Conservation (phyloP, 2,329 filamentous ascomycete species). For the Lecanoromycetidae sp. region DNA sequence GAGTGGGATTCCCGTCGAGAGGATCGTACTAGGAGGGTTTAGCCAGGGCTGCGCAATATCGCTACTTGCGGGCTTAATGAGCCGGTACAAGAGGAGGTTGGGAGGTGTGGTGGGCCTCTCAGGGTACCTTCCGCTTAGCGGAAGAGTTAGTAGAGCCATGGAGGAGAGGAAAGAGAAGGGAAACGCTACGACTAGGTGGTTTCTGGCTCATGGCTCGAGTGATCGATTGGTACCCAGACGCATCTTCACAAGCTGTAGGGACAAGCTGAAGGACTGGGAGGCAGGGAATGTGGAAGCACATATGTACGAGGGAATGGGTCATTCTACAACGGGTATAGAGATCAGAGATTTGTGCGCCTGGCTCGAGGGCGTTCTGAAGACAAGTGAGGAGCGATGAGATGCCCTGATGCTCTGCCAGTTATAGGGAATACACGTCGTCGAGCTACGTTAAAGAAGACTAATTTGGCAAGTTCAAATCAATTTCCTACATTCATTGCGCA, state of each 20-base stretch:
- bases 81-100: slow-evolving; percentile 24
- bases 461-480: too few relatives aligned
- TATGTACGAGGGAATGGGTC: slow-evolving; percentile 39
- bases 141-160: slow-evolving; percentile 27
- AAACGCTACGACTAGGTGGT: slow-evolving; percentile 22
- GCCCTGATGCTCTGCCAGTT: too few relatives aligned
- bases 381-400: not conserved
- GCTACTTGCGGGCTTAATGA: slow-evolving; percentile 31
- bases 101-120: slow-evolving; percentile 33
- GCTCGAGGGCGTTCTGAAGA: slow-evolving; percentile 4
- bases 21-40: slow-evolving; percentile 38
- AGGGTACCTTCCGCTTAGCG: slow-evolving; percentile 36
- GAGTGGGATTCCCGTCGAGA: slow-evolving; percentile 27
- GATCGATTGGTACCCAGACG: slow-evolving; percentile 39
- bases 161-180: slow-evolving; percentile 18
- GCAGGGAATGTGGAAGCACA: slow-evolving; percentile 26
- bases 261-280: slow-evolving; percentile 28
- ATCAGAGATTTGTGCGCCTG: slow-evolving; percentile 32
- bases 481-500: too few relatives aligned
- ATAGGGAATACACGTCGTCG: too few relatives aligned
- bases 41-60: slow-evolving; percentile 37
- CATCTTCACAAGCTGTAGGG: slow-evolving; percentile 31
- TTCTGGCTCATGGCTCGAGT: slow-evolving; percentile 35
- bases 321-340: slow-evolving; percentile 32
- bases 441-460: too few relatives aligned